phyloP scores from a whole-genome alignment of 1,284 basidiomycete genomes.

The Mycena sp. region DNA sequence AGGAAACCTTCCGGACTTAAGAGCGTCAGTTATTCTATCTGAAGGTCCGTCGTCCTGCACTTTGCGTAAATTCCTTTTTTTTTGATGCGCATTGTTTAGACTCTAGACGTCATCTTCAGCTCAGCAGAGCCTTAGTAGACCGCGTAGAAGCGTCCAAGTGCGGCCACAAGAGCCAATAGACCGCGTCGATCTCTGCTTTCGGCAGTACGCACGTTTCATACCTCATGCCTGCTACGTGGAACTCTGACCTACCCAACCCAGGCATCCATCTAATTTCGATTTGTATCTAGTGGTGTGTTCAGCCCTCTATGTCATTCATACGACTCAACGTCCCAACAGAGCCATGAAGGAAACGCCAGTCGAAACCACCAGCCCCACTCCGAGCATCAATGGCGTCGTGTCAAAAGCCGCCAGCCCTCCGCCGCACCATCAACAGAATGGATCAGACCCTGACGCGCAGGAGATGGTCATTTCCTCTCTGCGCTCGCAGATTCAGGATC shows the following conservation, averaged over 20 bases:
- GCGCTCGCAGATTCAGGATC: slow-evolving; percentile 83
- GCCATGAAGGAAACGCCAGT: slow-evolving; percentile 18
- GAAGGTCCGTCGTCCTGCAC: no score
- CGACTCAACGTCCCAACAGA: neutral
- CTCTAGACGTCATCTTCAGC: no score
- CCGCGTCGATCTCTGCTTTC: neutral
- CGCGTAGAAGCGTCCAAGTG: neutral
- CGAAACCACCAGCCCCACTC: slow-evolving; percentile 13
- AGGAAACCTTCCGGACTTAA: no score
- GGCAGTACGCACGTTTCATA: slow-evolving; percentile 19
- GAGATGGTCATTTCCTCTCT: slow-evolving; percentile 82
- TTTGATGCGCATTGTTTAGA: no score
- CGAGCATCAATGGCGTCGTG: slow-evolving; percentile 19
- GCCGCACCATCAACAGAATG: slow-evolving; percentile 24
- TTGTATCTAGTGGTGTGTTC: neutral
- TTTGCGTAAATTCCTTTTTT: no score
- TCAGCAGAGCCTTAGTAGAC: neutral
- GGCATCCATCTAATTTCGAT: neutral
- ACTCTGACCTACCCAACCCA: neutral
- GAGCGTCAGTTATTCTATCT: no score
- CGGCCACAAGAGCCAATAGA: neutral
- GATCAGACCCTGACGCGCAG: slow-evolving; percentile 76
- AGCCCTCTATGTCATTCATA: neutral
- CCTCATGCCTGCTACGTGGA: neutral
- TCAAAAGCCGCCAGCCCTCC: slow-evolving; percentile 6